Base-by-base conservation (phyloP, 345 rosid species). In the Eutrema yunnanense region DNA sequence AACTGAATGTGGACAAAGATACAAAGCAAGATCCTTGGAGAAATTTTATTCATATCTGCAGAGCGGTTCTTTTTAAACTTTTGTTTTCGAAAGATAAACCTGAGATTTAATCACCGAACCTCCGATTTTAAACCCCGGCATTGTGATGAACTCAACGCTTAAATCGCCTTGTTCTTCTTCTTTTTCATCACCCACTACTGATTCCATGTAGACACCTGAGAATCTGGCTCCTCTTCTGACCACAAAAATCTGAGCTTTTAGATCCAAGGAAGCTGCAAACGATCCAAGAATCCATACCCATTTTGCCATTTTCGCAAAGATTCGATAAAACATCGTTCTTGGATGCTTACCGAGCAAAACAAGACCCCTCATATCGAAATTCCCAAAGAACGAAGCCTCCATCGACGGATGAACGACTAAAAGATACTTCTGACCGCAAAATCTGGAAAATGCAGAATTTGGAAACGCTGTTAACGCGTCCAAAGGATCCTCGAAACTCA, bases 301-400 rank as follows among this genome's bases (percentile, higher is more conserved):
- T 65, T 82, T 84, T 2, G 85, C 90, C 88, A 86, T 84, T 77
- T 70, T 86, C 13, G 66, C 81, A 71, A 84, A 86, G 55, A 84
- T 67, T 62, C 77, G 83, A 59, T 88, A 88, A 44, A 88, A 88
- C 62, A 77, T 81, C 3, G 90, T 86, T 56, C 90, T 81, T 27
- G 86, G 88, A 82, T 86, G 87, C 81, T 81, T 82, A 13, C 88
- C 86, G 30, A 78, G 80, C 41, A 70, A 75, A 51, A 88, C 65
- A 16, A 86, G 74, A 43, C 44, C 80, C 69, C 90, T 81, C 76
- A 82, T 88, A 72, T 86, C 89, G 73, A 86, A 73, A 69, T 88
- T 86, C 60, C 89, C 83, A 9, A 83, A 86, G 83, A 88, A 85
- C 0, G 86, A 83, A 73, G 83, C 73, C 65, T 88, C 90, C 86